These are phyloP conservation scores for Solanum ossicruentum DNA, from an alignment of 257 asterid species.

Conservation along the genomic window DNA sequence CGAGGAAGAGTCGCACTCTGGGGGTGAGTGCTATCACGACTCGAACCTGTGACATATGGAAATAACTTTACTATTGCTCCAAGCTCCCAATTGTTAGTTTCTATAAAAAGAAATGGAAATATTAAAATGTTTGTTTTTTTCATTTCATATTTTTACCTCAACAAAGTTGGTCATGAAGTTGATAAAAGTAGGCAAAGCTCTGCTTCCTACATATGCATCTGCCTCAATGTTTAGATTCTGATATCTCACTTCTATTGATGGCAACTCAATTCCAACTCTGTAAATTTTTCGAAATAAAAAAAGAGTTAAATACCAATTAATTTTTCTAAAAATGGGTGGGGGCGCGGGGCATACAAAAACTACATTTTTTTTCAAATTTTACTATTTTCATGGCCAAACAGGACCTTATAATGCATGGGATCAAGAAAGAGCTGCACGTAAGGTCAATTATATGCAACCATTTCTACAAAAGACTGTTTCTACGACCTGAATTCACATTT, in stretches of 20 bases:
- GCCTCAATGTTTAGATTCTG: neutral
- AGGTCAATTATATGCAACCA: neutral
- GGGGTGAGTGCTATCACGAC: neutral
- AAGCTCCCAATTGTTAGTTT: neutral
- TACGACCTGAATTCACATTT: neutral
- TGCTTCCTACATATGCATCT: neutral
- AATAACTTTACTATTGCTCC: too few species aligned
- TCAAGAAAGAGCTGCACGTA: neutral
- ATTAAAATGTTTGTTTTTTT: neutral
- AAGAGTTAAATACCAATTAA: neutral
- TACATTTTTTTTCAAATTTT: too few species aligned
- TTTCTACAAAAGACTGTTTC: too few species aligned
- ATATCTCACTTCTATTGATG: neutral
- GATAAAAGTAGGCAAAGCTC: neutral
- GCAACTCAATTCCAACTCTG: constrained; percentile 1
- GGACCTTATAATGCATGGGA: neutral
- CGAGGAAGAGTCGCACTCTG: neutral
- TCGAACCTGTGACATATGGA: neutral
- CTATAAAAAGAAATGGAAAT: neutral
- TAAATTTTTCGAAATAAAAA: neutral
- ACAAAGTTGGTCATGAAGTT: neutral
- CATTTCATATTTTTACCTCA: neutral
- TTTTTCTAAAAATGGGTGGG: too few species aligned
- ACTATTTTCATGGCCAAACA: too few species aligned
- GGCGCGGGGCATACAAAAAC: too few species aligned